Evolutionary conservation across 2,329 filamentous ascomycete genomes (phyloP).

Genomic region (Hypoxylon sp.): DNA sequence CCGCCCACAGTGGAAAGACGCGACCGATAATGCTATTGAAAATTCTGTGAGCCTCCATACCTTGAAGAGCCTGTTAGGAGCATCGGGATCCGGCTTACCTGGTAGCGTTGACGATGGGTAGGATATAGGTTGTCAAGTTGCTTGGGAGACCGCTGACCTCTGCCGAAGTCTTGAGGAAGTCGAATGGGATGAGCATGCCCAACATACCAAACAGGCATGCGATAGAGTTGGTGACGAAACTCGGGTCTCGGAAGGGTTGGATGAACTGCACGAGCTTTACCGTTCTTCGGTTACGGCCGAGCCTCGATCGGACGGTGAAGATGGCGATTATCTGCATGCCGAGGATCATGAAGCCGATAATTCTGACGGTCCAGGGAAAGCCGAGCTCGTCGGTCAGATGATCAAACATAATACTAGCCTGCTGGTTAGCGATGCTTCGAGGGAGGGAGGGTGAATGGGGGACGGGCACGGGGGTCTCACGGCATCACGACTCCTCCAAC

Average conservation of each 20-base stretch:
- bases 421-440: too few relatives aligned
- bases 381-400: conserved; percentile 57
- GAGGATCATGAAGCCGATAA: conserved; percentile 50
- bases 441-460: too few relatives aligned
- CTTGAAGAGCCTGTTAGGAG: too few relatives aligned
- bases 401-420: conserved; percentile 65
- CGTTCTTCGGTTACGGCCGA: conserved; percentile 47
- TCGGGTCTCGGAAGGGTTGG: conserved; percentile 55
- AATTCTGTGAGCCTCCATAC: too few relatives aligned
- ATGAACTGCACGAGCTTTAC: conserved; percentile 58
- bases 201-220: conserved; percentile 64
- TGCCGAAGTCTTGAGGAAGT: conserved; percentile 57
- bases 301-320: conserved; percentile 47
- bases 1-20: too few relatives aligned
- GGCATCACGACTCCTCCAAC: conserved; percentile 63
- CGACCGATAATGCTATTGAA: too few relatives aligned
- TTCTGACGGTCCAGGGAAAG: conserved; percentile 52
- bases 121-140: conserved; percentile 58
- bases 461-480: too few relatives aligned
- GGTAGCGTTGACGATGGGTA: conserved; percentile 65
- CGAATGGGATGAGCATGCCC: conserved; percentile 64
- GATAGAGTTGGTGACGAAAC: conserved; percentile 52
- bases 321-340: conserved; percentile 43
- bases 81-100: conserved; percentile 53
- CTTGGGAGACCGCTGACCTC: conserved; percentile 53